These are phyloP conservation scores for Suillus clintonianus DNA, from an alignment of 768 basidiomycete genomes.

Conservation along the genomic window DNA sequence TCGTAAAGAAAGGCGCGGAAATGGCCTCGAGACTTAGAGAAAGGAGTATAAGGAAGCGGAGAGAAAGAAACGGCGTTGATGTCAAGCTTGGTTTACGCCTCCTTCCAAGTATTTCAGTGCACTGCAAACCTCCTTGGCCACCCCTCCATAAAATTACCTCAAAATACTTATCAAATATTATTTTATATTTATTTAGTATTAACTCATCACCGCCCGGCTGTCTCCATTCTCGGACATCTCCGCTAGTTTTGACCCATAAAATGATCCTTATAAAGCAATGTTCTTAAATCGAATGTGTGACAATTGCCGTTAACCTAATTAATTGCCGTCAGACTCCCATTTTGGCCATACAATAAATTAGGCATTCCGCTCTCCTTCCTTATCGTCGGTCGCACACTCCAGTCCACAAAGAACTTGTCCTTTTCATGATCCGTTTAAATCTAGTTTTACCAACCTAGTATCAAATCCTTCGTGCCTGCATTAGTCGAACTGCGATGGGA, in stretches of 20 bases:
- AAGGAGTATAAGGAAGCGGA: constrained; percentile 21
- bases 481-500: too few species aligned
- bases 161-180: not conserved
- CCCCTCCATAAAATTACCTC: constrained; percentile 5
- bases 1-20: constrained; percentile 53
- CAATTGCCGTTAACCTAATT: not conserved
- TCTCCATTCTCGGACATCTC: constrained; percentile 16
- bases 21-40: constrained; percentile 28
- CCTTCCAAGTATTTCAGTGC: constrained; percentile 30
- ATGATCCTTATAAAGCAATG: not conserved
- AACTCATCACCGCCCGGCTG: constrained; percentile 1
- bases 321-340: constrained; percentile 2
- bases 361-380: not conserved
- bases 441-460: too few species aligned
- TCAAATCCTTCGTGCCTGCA: too few species aligned
- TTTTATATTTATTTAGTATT: not conserved
- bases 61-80: constrained; percentile 36
- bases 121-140: constrained; percentile 23
- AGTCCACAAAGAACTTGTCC: too few species aligned
- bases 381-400: not conserved
- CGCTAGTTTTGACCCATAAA: not conserved
- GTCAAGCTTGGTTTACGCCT: not conserved
- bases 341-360: not conserved
- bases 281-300: constrained; percentile 1
- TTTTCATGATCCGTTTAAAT: too few species aligned